Base-by-base conservation (phyloP, 441 rosid genomes). In the Omphalea diandra region DNA sequence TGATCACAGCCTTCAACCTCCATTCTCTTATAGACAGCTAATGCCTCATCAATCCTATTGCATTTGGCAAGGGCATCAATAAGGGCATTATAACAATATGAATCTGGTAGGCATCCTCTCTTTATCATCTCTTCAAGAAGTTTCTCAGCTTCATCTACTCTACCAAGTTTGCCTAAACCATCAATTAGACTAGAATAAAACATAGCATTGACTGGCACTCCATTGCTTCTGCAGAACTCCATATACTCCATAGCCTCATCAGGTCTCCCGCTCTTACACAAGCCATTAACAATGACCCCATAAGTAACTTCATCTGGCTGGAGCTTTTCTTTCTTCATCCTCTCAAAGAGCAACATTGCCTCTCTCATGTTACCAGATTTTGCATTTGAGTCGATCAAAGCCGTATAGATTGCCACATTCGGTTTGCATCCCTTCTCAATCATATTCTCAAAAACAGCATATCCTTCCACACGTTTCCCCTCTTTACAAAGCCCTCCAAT, bases 131-230 rank as follows among this genome's bases (percentile, higher is more conserved):
- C 90, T 67, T 88, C 84, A 18, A 94, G 90, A 59, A 94, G 82
- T 67, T 75, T 79, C 79, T 87, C 88, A 35, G 98, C 98, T 77
- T 90, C 95, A 63, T 85, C 83, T 22, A 90, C 85, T 49, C 89
- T 73, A 29, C 97, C 95, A 2, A 84, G 87, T 83, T 94, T 94
- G 35, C 98, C 98, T n/a, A 91, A 80, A 60, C 97, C 95, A 68
- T 87, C 95, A 26, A 94, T 90, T 35, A 94, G 87, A 81, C 89
- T 84, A 71, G 92, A 86, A 82, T 90, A 90, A 78, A 91, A 78
- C 84, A 85, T 78, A 1, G 96, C 83, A 76, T 90, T 94, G 43
- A 87, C 86, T 24, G 82, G 79, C 65, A 90, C 71, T 20, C 88
- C 88, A 52, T 75, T 85, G 20, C 35, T 65, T 77, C 63, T 72